phyloP scores from a whole-genome alignment of 805 yeast species.

The Yarrowia sp. region DNA sequence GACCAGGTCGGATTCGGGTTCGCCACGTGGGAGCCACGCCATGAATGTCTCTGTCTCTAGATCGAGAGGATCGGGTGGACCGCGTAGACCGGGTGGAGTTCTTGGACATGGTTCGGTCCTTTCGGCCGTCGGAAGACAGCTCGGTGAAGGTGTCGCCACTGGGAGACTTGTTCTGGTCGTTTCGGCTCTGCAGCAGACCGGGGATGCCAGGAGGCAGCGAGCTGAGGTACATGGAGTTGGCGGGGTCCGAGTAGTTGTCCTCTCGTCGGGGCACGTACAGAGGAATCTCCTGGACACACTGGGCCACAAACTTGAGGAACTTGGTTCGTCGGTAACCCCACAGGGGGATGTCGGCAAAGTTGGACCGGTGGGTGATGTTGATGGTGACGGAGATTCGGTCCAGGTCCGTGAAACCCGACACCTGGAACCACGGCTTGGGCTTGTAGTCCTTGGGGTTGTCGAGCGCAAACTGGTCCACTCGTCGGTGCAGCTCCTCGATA shows the following conservation, averaged over 20 bases:
- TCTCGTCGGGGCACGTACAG: conserved; percentile 50
- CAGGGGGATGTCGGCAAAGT: conserved; percentile 48
- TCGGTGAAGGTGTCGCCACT: conserved; percentile 33
- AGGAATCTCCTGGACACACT: conserved; percentile 49
- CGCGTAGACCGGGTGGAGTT: conserved; percentile 7
- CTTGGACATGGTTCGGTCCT: conserved; percentile 15
- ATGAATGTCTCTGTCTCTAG: not conserved
- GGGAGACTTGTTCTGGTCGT: conserved; percentile 11
- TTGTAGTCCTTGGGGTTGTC: conserved; percentile 50
- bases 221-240: conserved; percentile 46
- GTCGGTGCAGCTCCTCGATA: conserved; percentile 47
- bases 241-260: conserved; percentile 49
- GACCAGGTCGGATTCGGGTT: conserved; percentile 37
- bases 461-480: conserved; percentile 47
- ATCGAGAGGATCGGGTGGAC: conserved; percentile 1
- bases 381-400: conserved; percentile 48
- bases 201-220: conserved; percentile 19
- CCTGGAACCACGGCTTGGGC: conserved; percentile 49
- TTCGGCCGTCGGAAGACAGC: not conserved
- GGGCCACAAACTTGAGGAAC: conserved; percentile 47
- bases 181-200: conserved; percentile 20
- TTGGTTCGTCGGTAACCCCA: conserved; percentile 48
- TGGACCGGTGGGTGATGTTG: conserved; percentile 47
- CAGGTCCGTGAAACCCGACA: conserved; percentile 49
- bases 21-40: conserved; percentile 22